These are phyloP conservation scores for Rehmannia glutinosa DNA, from an alignment of 257 asterid genomes.

Conservation along the genomic window DNA sequence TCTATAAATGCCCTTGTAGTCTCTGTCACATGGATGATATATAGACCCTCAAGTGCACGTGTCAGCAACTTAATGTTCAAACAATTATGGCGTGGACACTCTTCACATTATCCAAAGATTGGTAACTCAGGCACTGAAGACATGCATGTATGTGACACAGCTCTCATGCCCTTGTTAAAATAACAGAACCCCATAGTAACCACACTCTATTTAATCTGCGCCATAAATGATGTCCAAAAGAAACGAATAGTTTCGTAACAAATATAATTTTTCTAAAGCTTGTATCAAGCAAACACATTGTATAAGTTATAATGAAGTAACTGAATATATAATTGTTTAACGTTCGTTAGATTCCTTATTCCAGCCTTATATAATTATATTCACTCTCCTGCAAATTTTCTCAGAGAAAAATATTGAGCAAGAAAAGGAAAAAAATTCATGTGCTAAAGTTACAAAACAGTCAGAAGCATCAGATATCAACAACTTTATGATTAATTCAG, in stretches of 20 bases:
- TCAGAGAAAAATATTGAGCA: background rate
- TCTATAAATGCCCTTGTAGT: background rate
- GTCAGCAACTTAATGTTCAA: slow-evolving; percentile 5
- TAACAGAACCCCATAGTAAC: background rate
- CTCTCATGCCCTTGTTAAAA: background rate
- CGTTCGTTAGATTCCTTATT: background rate
- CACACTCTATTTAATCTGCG: background rate
- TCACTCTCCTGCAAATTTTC: background rate
- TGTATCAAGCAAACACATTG: background rate
- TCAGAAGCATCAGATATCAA: background rate
- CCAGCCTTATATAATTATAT: background rate
- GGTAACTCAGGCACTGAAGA: background rate
- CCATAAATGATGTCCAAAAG: background rate
- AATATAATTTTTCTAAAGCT: background rate
- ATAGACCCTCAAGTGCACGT: slow-evolving; percentile 1
- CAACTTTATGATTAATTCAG: background rate
- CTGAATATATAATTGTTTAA: background rate
- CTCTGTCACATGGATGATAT: background rate
- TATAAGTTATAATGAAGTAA: background rate
- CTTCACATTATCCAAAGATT: background rate
- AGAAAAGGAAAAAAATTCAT: background rate
- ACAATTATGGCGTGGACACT: background rate
- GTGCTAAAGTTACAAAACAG: background rate
- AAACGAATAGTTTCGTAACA: background rate
- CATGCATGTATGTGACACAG: background rate